Percentiles rank a stretch among this genome's conserved stretches.
These are phyloP conservation scores for Tolypocladium cylindrosporum DNA, from an alignment of 2,329 filamentous ascomycete genomes.

Conservation along the genomic window DNA sequence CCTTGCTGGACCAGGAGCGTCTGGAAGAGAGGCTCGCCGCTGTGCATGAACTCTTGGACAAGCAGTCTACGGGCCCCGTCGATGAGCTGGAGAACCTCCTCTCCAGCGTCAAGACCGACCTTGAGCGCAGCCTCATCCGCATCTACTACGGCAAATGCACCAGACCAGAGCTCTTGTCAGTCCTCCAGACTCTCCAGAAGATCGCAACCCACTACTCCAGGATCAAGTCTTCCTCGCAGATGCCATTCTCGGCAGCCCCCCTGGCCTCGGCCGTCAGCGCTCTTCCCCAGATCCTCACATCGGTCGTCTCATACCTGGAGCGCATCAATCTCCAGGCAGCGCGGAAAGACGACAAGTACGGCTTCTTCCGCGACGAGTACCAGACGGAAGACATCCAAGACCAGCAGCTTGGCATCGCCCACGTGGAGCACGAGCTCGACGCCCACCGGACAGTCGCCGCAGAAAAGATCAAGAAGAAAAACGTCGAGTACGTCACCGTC, in stretches of 20 bases:
- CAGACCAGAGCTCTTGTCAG: conserved; percentile 73
- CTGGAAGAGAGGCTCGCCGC: conserved; percentile 74
- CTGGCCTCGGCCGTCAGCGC: conserved; percentile 63
- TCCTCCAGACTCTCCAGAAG: conserved; percentile 75
- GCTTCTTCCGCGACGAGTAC: conserved; percentile 78
- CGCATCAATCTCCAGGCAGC: conserved; percentile 80
- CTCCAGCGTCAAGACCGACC: conserved; percentile 61
- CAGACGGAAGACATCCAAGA: conserved; percentile 85
- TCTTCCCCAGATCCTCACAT: conserved; percentile 65
- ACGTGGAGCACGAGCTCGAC: conserved; percentile 80
- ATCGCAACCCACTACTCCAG: conserved; percentile 68
- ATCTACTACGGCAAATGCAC: conserved; percentile 98
- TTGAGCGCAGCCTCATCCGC: conserved; percentile 86
- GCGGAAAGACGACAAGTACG: conserved; percentile 81
- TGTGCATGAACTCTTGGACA: conserved; percentile 73
- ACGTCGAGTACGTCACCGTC: conserved; percentile 69
- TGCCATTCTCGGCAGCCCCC: conserved; percentile 61
- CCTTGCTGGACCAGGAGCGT: conserved; percentile 63
- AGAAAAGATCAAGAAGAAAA: conserved; percentile 59
- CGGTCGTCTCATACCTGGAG: conserved; percentile 66
- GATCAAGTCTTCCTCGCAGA: conserved; percentile 53
- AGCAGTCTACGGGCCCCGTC: conserved; percentile 54
- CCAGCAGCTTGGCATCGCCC: conserved; percentile 84
- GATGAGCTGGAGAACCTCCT: conserved; percentile 69
- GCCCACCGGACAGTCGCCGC: conserved; percentile 64